phyloP scores from a whole-genome alignment of 345 rosid genomes.

The Zanthoxylum bungeanum region DNA sequence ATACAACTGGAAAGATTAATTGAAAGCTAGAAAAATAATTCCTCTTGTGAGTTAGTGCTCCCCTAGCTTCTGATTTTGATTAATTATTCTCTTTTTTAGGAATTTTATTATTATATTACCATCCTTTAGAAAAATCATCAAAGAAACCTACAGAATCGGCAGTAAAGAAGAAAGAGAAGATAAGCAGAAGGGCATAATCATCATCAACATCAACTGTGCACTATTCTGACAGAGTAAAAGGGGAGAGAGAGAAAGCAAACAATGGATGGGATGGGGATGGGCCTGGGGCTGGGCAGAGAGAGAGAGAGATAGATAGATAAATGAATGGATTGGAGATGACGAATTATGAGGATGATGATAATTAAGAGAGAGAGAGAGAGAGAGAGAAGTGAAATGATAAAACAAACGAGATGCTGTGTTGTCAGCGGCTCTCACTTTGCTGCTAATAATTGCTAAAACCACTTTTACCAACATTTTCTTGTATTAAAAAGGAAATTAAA shows the following conservation, averaged over 20 bases:
- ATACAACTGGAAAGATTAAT: conserved; percentile 31
- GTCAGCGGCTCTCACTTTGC: conserved; percentile 82
- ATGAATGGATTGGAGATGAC: conserved; percentile 44
- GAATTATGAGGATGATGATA: conserved; percentile 76
- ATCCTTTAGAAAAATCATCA: background rate
- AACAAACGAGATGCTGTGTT: conserved; percentile 62
- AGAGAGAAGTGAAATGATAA: conserved; percentile 36
- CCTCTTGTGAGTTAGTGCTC: conserved; percentile 51
- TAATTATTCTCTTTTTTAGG: background rate
- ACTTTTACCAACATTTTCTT: conserved; percentile 33
- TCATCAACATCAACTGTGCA: conserved; percentile 31
- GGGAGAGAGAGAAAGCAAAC: conserved; percentile 8
- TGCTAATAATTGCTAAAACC: conserved; percentile 71
- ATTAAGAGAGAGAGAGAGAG: conserved; percentile 43
- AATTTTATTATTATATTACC: background rate
- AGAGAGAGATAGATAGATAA: conserved; percentile 10
- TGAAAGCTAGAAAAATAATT: conserved; percentile 28
- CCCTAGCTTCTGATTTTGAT: conserved; percentile 18
- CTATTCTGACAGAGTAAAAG: conserved; percentile 24
- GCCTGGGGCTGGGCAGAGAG: background rate
- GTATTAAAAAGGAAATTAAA: conserved; percentile 11
- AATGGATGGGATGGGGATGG: too few relatives aligned
- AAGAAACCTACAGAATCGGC: conserved; percentile 12
- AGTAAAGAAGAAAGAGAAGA: conserved; percentile 28
- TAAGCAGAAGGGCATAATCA: conserved; percentile 31